These are phyloP conservation scores for Claviceps purpurea DNA, from an alignment of 2,329 filamentous ascomycete species.

Conservation along the genomic window DNA sequence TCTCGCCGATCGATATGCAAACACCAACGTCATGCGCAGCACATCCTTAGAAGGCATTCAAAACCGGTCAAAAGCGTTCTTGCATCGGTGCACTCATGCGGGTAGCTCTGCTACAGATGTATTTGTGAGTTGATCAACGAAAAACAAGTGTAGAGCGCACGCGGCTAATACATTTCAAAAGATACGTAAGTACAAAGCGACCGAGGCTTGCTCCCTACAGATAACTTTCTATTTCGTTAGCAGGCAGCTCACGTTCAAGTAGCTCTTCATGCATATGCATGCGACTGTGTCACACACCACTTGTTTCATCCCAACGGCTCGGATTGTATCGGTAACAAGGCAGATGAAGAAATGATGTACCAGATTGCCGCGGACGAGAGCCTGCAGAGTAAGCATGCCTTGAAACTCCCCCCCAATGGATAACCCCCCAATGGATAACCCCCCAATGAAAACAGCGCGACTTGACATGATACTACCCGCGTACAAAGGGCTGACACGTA, in stretches of 20 bases:
- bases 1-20: constrained; percentile 54
- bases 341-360: constrained; percentile 54
- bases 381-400: constrained; percentile 48
- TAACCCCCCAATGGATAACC: not conserved
- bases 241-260: not conserved
- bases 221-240: not conserved
- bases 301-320: constrained; percentile 55
- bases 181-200: constrained; percentile 3
- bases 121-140: constrained; percentile 35
- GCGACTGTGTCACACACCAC: constrained; percentile 56
- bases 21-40: constrained; percentile 49
- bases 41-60: constrained; percentile 43
- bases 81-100: constrained; percentile 35
- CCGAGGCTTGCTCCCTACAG: not conserved
- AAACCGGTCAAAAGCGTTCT: constrained; percentile 41
- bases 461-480: not conserved
- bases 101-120: constrained; percentile 28
- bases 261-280: constrained; percentile 51
- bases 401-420: not conserved
- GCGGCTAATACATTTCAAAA: not conserved
- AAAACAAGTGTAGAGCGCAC: not conserved
- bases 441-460: not conserved
- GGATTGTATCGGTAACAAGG: constrained; percentile 38
- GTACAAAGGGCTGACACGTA: not conserved
- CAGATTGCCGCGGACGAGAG: constrained; percentile 56